Conservation (phyloP, 495 filamentous ascomycete genomes). For the Trichocladium antarcticum region DNA sequence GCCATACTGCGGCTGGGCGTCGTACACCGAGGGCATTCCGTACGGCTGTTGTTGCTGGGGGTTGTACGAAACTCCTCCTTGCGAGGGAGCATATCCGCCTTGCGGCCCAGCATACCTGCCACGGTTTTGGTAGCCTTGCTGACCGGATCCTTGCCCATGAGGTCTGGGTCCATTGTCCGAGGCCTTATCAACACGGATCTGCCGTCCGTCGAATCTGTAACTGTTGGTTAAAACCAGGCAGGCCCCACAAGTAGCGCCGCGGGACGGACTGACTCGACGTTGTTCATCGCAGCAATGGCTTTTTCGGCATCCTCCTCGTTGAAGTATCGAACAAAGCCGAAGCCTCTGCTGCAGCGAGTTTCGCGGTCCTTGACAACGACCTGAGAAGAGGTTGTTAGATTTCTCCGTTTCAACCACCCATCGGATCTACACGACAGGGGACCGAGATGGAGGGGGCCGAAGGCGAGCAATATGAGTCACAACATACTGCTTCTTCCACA, state of each 20-base stretch:
- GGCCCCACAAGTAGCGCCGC: not conserved
- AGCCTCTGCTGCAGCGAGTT: slow-evolving; percentile 89
- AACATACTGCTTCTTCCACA: slow-evolving; percentile 86
- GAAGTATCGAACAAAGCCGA: slow-evolving; percentile 87
- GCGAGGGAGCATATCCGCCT: too few relatives aligned
- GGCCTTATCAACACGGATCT: slow-evolving; percentile 92
- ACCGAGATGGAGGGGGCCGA: not conserved
- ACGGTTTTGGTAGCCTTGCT: slow-evolving; percentile 27
- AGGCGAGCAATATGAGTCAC: slow-evolving; percentile 9
- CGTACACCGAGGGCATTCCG: slow-evolving; percentile 19
- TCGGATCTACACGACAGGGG: not conserved
- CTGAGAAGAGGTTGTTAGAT: slow-evolving; percentile 38
- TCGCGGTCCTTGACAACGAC: slow-evolving; percentile 97
- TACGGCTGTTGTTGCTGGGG: slow-evolving; percentile 23
- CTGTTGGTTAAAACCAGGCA: slow-evolving; percentile 7
- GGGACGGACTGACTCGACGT: slow-evolving; percentile 63
- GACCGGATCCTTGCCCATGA: slow-evolving; percentile 38
- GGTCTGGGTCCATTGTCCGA: slow-evolving; percentile 61
- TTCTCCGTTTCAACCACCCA: not conserved
- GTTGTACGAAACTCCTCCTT: slow-evolving; percentile 27
- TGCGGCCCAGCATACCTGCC: slow-evolving; percentile 22
- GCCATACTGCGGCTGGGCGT: slow-evolving; percentile 22
- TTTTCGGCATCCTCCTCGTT: slow-evolving; percentile 71
- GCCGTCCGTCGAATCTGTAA: slow-evolving; percentile 83
- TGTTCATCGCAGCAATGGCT: slow-evolving; percentile 81